These are phyloP conservation scores for Malassezia psittaci DNA, from an alignment of 1,284 basidiomycete species.

Conservation along the genomic window DNA sequence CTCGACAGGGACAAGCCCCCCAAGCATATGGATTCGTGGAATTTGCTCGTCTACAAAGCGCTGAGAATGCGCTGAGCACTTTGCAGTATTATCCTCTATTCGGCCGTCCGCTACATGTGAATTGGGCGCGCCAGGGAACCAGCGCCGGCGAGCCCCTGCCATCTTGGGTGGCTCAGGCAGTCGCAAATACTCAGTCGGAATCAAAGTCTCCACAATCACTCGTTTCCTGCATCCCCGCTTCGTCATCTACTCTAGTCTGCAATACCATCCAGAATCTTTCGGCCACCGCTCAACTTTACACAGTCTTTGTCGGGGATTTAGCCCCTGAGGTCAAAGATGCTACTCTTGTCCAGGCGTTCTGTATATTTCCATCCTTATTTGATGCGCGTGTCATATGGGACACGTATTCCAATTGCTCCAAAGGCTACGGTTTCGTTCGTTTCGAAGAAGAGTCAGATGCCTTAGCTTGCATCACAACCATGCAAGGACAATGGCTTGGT, in stretches of 20 bases:
- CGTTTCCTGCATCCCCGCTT: not conserved
- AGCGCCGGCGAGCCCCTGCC: constrained; percentile 18
- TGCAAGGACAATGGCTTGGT: constrained; percentile 99
- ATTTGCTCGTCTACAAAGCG: constrained; percentile 26
- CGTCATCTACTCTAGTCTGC: not conserved
- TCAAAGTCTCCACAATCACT: not conserved
- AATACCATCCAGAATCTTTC: not conserved
- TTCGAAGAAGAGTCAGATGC: constrained; percentile 94
- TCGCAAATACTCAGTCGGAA: not conserved
- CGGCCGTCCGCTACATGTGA: constrained; percentile 57
- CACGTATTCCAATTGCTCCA: constrained; percentile 95
- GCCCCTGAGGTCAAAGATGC: constrained; percentile 96
- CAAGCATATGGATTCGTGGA: constrained; percentile 85
- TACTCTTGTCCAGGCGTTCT: constrained; percentile 89
- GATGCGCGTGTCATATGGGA: constrained; percentile 99
- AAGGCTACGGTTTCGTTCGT: constrained; percentile 83
- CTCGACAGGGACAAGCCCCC: constrained; percentile 82
- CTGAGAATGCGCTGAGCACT: constrained; percentile 54
- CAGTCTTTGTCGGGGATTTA: constrained; percentile 96
- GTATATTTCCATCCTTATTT: constrained; percentile 81
- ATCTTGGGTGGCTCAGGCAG: not conserved
- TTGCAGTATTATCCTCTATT: constrained; percentile 96
- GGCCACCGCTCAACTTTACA: too few relatives aligned
- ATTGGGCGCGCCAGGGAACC: constrained; percentile 37
- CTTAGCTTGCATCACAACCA: constrained; percentile 91